Conservation (phyloP, 768 basidiomycete species). For the Ramaria rubella region DNA sequence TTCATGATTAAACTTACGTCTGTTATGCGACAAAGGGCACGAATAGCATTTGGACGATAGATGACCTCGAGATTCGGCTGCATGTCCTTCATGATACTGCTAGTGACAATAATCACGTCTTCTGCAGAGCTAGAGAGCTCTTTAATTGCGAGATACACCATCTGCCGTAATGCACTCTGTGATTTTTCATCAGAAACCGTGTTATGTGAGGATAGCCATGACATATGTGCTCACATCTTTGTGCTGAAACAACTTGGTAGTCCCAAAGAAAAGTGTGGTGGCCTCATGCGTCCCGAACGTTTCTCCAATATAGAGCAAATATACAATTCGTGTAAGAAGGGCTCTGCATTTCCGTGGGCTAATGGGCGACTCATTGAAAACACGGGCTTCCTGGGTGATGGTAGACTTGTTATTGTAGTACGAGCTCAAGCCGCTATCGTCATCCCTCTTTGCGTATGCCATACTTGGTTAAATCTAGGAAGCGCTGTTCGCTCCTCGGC, state of each 20-base stretch:
- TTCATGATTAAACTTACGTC: slow-evolving; percentile 63
- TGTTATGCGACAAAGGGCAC: slow-evolving; percentile 92
- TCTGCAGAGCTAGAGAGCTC: slow-evolving; percentile 93
- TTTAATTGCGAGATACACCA: slow-evolving; percentile 98
- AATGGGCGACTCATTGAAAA: slow-evolving; percentile 99
- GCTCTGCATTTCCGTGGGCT: slow-evolving; percentile 96
- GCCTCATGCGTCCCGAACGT: slow-evolving; percentile 93
- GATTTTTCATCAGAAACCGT: background rate
- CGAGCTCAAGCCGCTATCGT: slow-evolving; percentile 85
- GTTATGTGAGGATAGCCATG: background rate
- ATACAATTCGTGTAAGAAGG: slow-evolving; percentile 92
- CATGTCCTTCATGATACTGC: slow-evolving; percentile 99
- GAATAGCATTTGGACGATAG: slow-evolving; percentile 95
- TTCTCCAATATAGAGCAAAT: slow-evolving; percentile 94
- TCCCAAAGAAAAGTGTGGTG: slow-evolving; percentile 96
- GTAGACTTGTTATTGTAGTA: slow-evolving; percentile 98
- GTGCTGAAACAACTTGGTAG: slow-evolving; percentile 97
- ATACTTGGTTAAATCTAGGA: slow-evolving; percentile 31
- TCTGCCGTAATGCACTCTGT: slow-evolving; percentile 91
- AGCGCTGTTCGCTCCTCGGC: background rate
- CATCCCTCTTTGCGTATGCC: slow-evolving; percentile 91
- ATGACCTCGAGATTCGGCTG: slow-evolving; percentile 98
- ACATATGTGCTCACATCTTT: slow-evolving; percentile 74
- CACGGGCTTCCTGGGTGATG: slow-evolving; percentile 94
- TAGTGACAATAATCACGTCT: slow-evolving; percentile 99